Conservation (phyloP, 2,329 filamentous ascomycete genomes). For the Cladosporium sphaerospermum region DNA sequence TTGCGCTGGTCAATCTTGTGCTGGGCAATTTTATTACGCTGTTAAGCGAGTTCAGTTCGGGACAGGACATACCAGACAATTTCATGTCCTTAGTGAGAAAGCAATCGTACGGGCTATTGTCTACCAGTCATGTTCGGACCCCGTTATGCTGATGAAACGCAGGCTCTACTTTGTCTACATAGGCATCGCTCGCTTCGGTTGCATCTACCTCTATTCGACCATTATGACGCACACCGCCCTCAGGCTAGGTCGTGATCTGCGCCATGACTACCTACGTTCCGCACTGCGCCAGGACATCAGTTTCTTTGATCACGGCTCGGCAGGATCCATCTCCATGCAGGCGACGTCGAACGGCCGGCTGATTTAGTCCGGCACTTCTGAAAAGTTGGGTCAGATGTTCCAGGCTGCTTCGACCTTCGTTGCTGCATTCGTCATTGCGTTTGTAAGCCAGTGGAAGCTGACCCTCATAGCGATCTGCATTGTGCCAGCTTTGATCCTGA, state of each 20-base stretch:
- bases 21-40: background rate
- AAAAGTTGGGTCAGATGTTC: conserved; percentile 32
- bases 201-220: conserved; percentile 51
- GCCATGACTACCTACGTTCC: conserved; percentile 59
- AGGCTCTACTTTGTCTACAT: conserved; percentile 61
- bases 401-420: conserved; percentile 34
- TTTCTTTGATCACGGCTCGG: conserved; percentile 54
- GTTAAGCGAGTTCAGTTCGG: background rate
- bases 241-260: conserved; percentile 43
- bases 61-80: background rate
- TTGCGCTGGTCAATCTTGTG: background rate
- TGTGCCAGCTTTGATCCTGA: background rate
- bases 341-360: conserved; percentile 51
- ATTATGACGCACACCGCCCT: conserved; percentile 46
- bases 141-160: background rate
- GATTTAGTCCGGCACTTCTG: conserved; percentile 35
- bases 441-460: conserved; percentile 37
- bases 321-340: conserved; percentile 55
- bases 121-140: background rate
- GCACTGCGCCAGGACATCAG: conserved; percentile 62
- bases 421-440: conserved; percentile 35
- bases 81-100: background rate
- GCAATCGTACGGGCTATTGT: background rate
- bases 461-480: background rate
- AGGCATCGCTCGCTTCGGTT: conserved; percentile 61